These are phyloP conservation scores for Halenospora varia DNA, from an alignment of 495 filamentous ascomycete genomes.

Conservation along the genomic window DNA sequence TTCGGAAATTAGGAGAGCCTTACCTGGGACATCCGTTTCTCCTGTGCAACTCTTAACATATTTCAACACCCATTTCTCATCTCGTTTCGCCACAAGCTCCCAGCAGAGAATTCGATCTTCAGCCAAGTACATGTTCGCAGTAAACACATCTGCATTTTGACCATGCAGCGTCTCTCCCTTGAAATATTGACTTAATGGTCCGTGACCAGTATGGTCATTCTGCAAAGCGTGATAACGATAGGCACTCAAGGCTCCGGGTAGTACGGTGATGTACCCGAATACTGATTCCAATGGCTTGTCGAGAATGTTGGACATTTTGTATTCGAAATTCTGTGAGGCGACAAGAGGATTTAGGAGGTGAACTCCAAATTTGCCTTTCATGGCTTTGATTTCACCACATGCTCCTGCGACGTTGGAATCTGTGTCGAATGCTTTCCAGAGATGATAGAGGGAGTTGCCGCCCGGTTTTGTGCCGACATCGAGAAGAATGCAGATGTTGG, in stretches of 20 bases:
- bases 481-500: slow-evolving; percentile 93
- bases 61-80: slow-evolving; percentile 94
- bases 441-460: slow-evolving; percentile 83
- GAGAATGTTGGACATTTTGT: slow-evolving; percentile 99
- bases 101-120: slow-evolving; percentile 99
- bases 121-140: slow-evolving; percentile 98
- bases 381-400: slow-evolving; percentile 95
- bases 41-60: slow-evolving; percentile 95
- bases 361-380: slow-evolving; percentile 77
- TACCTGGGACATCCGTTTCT: slow-evolving; percentile 96
- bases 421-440: slow-evolving; percentile 98
- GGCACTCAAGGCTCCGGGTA: slow-evolving; percentile 90
- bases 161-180: slow-evolving; percentile 97
- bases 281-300: slow-evolving; percentile 97
- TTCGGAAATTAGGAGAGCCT: no score
- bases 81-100: slow-evolving; percentile 95
- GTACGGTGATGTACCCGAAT: slow-evolving; percentile 96
- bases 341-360: slow-evolving; percentile 92
- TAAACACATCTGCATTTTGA: slow-evolving; percentile 96
- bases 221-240: slow-evolving; percentile 97
- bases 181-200: slow-evolving; percentile 97
- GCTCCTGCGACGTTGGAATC: slow-evolving; percentile 96
- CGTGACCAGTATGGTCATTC: slow-evolving; percentile 93
- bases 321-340: slow-evolving; percentile 97
- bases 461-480: slow-evolving; percentile 94